A percentile compares a stretch with the other conserved stretches of the same genome.
Conservation (phyloP, 805 yeast genomes). For the Myxozyma melibiosi region DNA sequence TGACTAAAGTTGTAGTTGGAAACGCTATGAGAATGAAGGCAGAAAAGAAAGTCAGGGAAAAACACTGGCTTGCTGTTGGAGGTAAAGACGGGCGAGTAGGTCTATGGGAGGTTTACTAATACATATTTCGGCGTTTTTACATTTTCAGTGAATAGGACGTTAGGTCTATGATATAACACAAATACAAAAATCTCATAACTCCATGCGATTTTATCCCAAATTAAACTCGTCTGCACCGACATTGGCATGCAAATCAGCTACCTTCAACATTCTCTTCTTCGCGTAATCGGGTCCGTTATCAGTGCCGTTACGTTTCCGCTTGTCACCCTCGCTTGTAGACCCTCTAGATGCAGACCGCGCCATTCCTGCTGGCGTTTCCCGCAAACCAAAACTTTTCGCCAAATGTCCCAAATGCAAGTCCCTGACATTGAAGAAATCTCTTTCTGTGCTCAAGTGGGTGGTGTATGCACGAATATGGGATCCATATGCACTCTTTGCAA, state of each 20-base stretch:
- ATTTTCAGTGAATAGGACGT: not conserved
- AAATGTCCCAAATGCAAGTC: conserved; percentile 89
- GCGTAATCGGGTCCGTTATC: conserved; percentile 62
- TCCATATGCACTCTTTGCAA: conserved; percentile 79
- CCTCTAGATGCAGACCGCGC: conserved; percentile 53
- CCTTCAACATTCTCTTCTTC: conserved; percentile 69
- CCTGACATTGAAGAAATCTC: conserved; percentile 78
- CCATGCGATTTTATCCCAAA: conserved; percentile 41
- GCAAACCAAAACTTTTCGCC: conserved; percentile 89
- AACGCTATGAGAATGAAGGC: conserved; percentile 4
- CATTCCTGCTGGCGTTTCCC: conserved; percentile 83
- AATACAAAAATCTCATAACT: not conserved
- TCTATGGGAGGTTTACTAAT: conserved; percentile 42
- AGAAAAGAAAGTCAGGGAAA: conserved; percentile 1
- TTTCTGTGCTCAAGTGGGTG: conserved; percentile 83
- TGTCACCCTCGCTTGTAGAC: conserved; percentile 36
- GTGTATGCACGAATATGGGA: conserved; percentile 95
- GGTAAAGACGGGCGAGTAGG: conserved; percentile 59
- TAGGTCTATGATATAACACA: not conserved
- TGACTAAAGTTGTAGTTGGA: not conserved
- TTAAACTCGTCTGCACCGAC: conserved; percentile 75
- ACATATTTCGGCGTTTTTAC: not conserved
- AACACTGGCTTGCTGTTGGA: conserved; percentile 50
- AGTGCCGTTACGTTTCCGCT: conserved; percentile 32
- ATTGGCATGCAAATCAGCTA: conserved; percentile 70